Percentiles rank a stretch among this genome's conserved stretches.
phyloP scores from a whole-genome alignment of 495 filamentous ascomycete genomes.

The Podospora appendiculata region DNA sequence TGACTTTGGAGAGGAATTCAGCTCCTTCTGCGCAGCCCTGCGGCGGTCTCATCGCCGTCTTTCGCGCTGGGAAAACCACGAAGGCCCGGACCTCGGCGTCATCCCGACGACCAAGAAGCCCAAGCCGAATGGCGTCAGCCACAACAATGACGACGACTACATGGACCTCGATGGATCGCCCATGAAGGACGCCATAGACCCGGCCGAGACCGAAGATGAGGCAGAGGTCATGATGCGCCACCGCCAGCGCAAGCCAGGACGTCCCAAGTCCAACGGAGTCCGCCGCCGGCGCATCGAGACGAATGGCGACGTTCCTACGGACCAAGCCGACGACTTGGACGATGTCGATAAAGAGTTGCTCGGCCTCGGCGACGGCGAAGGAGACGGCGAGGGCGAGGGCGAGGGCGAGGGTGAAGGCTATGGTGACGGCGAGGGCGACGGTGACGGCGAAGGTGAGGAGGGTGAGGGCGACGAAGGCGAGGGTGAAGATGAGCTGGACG shows the following conservation, averaged over 20 bases:
- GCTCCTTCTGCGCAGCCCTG: conserved; percentile 62
- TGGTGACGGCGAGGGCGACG: conserved; percentile 31
- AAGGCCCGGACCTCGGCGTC: conserved; percentile 38
- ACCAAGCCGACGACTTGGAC: conserved; percentile 43
- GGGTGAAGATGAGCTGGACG: conserved; percentile 31
- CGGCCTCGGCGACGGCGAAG: conserved; percentile 34
- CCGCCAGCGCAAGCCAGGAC: neutral
- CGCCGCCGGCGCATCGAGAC: neutral
- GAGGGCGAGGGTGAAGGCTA: conserved; percentile 15
- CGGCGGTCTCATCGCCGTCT: conserved; percentile 62
- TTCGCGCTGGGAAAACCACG: conserved; percentile 61
- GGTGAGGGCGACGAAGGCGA: conserved; percentile 17
- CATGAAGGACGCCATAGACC: conserved; percentile 20
- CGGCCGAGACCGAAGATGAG: conserved; percentile 28
- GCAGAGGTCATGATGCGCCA: conserved; percentile 12
- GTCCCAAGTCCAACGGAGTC: neutral
- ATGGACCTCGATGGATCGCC: neutral
- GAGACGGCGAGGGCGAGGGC: conserved; percentile 18
- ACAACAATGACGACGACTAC: conserved; percentile 6
- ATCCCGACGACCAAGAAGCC: conserved; percentile 33
- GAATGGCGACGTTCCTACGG: conserved; percentile 17
- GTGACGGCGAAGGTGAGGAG: conserved; percentile 26
- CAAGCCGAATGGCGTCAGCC: conserved; percentile 16
- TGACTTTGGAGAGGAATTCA: conserved; percentile 74
- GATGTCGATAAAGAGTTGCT: conserved; percentile 44